Evolutionary conservation across 78 protist species (phyloP), one percentile per base, ranked within the genome.

Genomic region (Dictyostelium firmibasis): DNA sequence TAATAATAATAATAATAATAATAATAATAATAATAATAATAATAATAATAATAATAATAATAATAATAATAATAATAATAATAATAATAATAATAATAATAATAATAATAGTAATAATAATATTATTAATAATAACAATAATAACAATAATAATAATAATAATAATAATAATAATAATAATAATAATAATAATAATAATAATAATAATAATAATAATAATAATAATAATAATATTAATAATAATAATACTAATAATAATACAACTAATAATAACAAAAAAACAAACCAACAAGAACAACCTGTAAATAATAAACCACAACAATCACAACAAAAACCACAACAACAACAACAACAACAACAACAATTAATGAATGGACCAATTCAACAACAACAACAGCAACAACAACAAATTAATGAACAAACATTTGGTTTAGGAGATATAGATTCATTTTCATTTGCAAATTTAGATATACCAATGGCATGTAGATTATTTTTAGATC

Each of bases 401-500:
- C 85, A 81, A 81, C 70, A 47, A 33, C 41, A 29, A 77, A 35
- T 13, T 41, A 23, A 23, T n/a, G 27, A 23, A 77, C 64, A 36
- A 77, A n/a, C 16, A 23, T 23, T 23, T 41, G 75, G 75, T 67
- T 38, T 38, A 38, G 75, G 75, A 13, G 86, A 82, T 57, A 27
- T 41, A 60, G 50, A 82, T 10, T 9, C 64, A 9, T 79, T 82
- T n/a, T 31, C 86, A 23, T 82, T 82, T 82, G n/a, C 36, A 31
- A 35, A 44, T 33, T 33, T 27, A 35, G 86, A 82, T 38, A 82
- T 82, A 14, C 86, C 86, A 16, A 82, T 57, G 62, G 27, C 76
- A 35, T 35, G 76, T 57, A 82, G 75, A 82, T 35, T 82, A 29
- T 82, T 44, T 82, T 57, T 82, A 57, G 86, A 82, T 82, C 47